Evolutionary conservation across 78 protist species (phyloP).

Genomic region (Cavenderia fasciculata): DNA sequence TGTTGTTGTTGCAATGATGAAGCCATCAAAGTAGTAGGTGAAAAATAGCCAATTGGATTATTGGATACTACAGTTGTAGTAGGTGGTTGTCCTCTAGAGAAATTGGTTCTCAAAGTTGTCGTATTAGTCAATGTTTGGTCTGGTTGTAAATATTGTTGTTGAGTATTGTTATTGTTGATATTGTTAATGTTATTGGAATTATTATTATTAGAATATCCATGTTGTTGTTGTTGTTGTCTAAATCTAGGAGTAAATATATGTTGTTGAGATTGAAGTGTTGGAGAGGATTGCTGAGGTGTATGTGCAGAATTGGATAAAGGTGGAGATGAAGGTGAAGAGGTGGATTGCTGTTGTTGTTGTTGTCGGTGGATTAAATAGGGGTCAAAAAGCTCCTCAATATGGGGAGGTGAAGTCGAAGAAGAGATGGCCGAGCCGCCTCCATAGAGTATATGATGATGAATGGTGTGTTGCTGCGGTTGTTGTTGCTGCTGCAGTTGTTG

Average conservation of each 20-base stretch:
- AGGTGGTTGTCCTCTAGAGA: background rate
- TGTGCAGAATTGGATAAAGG: background rate
- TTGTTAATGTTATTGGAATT: too few species aligned
- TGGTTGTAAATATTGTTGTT: background rate
- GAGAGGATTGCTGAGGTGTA: too few species aligned
- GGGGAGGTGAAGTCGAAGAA: background rate
- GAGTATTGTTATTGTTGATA: background rate
- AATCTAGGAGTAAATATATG: too few species aligned
- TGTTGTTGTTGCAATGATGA: background rate
- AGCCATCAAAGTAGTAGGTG: background rate
- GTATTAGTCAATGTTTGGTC: background rate
- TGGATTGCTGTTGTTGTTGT: slow-evolving; percentile 3
- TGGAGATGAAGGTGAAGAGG: background rate
- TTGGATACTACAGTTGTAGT: too few species aligned
- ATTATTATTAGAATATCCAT: too few species aligned
- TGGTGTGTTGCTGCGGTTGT: background rate
- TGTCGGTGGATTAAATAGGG: background rate
- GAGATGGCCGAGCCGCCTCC: background rate
- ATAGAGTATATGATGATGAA: background rate
- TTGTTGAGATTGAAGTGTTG: too few species aligned
- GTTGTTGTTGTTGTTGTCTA: too few species aligned
- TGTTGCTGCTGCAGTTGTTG: background rate
- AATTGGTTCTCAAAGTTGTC: background rate
- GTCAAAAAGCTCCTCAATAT: background rate
- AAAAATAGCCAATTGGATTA: background rate